Conservation (phyloP, 768 basidiomycete genomes). For the Steccherinum ochraceum region DNA sequence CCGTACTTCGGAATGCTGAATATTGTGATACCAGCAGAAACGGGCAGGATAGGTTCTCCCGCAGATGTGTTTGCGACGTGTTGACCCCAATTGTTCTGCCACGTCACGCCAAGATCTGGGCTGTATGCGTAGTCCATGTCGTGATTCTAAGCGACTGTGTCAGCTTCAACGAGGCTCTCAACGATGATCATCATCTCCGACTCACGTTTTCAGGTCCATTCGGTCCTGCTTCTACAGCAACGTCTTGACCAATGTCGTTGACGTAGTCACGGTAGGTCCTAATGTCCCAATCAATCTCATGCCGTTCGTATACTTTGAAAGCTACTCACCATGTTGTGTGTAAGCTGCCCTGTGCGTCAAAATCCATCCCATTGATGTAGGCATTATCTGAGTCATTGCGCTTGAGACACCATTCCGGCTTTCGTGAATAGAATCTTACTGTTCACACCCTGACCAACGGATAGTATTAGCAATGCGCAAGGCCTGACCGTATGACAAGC, state of each 20-base stretch:
- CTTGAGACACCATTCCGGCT: background rate
- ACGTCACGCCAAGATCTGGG: constrained; percentile 24
- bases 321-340: constrained; percentile 25
- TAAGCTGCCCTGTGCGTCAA: constrained; percentile 23
- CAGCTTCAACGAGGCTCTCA: background rate
- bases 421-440: constrained; percentile 14
- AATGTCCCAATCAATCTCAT: no score
- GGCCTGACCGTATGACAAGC: background rate
- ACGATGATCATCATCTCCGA: background rate
- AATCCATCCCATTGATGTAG: constrained; percentile 33
- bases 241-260: constrained; percentile 31
- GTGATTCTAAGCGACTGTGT: constrained; percentile 24
- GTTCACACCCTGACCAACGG: constrained; percentile 30
- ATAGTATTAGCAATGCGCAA: background rate
- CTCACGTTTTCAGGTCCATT: constrained; percentile 34
- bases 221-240: constrained; percentile 32
- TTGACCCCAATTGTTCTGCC: constrained; percentile 32
- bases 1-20: constrained; percentile 32
- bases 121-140: constrained; percentile 29
- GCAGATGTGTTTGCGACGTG: constrained; percentile 20
- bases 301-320: no score
- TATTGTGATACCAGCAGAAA: constrained; percentile 28
- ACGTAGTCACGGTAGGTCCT: constrained; percentile 34
- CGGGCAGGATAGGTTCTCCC: constrained; percentile 24
- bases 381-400: constrained; percentile 24